Base-by-base conservation (phyloP, 1,284 basidiomycete species). In the Rhodotorula sp. region DNA sequence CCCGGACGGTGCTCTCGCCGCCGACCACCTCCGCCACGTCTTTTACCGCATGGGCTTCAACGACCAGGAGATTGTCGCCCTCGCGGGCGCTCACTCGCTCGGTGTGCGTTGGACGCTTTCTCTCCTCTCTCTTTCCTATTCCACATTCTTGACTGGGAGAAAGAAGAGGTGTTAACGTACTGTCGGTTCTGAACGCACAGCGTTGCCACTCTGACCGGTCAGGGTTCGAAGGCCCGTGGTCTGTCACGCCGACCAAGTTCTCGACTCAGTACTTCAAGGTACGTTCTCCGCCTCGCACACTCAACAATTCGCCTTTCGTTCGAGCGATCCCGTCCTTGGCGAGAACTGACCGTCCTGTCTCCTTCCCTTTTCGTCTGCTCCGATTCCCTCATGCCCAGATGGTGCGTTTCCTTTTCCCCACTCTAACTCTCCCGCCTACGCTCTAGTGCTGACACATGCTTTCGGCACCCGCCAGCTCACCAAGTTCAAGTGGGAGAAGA, bases 11-110 rank as follows among this genome's bases (percentile, higher is more conserved):
- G 80, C 88, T 39, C 89, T 92, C 82, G 94, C 91, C 61, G 83
- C 88, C 68, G 88, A 92, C 81, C 96, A 99, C 82, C 84, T 98
- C 71, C 87, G 96, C 39, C 77, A 90, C 87, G 91, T 97, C 81
- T 96, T 96, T 84, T 89, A 91, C 83, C 91, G 93, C 21, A 75
- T 69, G 75, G 85, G 86, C 68, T 95, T 80, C 74, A 77, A 75
- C 65, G 76, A 82, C 71, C 82, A 85, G 77, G 86, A 87, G 79
- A 86, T 86, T 43, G 85, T 87, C 18, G 85, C 85, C 1, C 82
- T 87, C 7, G 83, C 82, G 21, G 86, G 86, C 7, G 86, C 86
- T 10, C 85, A 87, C 79, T 82, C 82, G 67, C 79, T 87, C 29
- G 86, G 85, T 3, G 76, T 78, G 43, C 46, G 75, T 69, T n/a